phyloP scores from a whole-genome alignment of 2,329 filamentous ascomycete species.

The Ophiocordyceps camponoti-saundersi region DNA sequence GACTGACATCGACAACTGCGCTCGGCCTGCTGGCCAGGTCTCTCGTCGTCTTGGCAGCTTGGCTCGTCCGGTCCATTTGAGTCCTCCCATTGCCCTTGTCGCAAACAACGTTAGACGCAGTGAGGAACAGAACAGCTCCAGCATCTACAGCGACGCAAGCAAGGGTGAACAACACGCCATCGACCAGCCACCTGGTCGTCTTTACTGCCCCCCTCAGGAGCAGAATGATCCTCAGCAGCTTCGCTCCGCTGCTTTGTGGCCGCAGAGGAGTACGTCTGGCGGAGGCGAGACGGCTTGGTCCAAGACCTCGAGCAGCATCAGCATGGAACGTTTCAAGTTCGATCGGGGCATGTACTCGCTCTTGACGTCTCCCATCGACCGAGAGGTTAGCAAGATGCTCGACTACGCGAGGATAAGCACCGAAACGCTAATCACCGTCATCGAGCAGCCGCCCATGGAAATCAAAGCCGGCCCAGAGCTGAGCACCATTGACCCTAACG shows the following conservation, averaged over 20 bases:
- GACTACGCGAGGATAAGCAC: slow-evolving; percentile 10
- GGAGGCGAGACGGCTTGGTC: slow-evolving; percentile 6
- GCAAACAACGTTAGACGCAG: neutral
- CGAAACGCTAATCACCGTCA: slow-evolving; percentile 2
- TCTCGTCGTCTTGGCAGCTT: neutral
- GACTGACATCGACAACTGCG: neutral
- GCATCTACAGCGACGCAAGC: neutral
- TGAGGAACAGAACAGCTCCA: neutral
- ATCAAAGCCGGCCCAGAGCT: neutral
- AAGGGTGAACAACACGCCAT: neutral
- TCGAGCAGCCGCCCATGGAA: neutral
- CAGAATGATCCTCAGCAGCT: neutral
- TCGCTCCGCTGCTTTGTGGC: neutral
- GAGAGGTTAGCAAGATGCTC: slow-evolving; percentile 24
- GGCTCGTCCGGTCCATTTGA: neutral
- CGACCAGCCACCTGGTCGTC: neutral
- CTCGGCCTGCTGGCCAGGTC: neutral
- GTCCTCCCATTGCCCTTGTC: neutral
- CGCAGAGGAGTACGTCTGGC: slow-evolving; percentile 1
- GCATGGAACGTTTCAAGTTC: slow-evolving; percentile 28
- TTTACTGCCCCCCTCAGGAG: neutral
- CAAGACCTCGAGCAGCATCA: slow-evolving; percentile 16
- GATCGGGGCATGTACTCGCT: slow-evolving; percentile 20
- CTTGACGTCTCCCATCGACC: slow-evolving; percentile 21
- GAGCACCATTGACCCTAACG: slow-evolving; percentile 1